Evolutionary conservation across 1,284 basidiomycete species (phyloP).

Genomic region (Rhodotorula sp.): DNA sequence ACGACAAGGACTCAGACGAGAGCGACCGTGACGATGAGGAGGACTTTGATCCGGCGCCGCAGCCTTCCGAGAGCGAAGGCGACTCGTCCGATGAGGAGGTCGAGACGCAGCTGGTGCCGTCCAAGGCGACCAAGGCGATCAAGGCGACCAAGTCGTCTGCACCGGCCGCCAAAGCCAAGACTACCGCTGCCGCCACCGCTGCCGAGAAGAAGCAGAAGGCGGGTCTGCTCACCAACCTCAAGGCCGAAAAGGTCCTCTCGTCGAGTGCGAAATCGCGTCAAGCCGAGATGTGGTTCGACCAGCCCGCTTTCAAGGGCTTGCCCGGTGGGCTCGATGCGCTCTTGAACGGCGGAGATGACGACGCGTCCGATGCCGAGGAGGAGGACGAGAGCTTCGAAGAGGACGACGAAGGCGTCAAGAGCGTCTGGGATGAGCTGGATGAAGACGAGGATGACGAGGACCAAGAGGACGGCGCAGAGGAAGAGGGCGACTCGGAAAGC

Average conservation of each 20-base stretch:
- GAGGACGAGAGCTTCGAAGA: conserved; percentile 43
- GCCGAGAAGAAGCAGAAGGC: conserved; percentile 30
- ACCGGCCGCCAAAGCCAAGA: conserved; percentile 10
- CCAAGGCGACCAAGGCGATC: conserved; percentile 54
- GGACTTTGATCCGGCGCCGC: conserved; percentile 47
- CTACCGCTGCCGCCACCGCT: conserved; percentile 30
- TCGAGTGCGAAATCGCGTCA: conserved; percentile 52
- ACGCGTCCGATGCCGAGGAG: conserved; percentile 46
- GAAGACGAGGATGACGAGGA: conserved; percentile 44
- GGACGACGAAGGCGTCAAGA: conserved; percentile 43
- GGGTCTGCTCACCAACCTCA: conserved; percentile 40
- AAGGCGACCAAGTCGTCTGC: conserved; percentile 45
- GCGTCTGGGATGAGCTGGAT: conserved; percentile 40
- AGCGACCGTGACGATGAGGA: conserved; percentile 39
- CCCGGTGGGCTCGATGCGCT: conserved; percentile 56
- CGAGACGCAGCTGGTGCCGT: conserved; percentile 55
- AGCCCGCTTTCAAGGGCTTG: conserved; percentile 82
- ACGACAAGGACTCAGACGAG: conserved; percentile 47
- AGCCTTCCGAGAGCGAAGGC: conserved; percentile 40
- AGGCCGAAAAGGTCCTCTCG: conserved; percentile 30
- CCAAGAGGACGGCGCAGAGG: not conserved
- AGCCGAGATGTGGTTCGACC: conserved; percentile 87
- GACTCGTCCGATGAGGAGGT: conserved; percentile 60
- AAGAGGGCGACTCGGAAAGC: conserved; percentile 51
- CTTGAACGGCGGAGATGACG: conserved; percentile 50